phyloP scores from a whole-genome alignment of 345 rosid genomes.

The Luvunga scandens region DNA sequence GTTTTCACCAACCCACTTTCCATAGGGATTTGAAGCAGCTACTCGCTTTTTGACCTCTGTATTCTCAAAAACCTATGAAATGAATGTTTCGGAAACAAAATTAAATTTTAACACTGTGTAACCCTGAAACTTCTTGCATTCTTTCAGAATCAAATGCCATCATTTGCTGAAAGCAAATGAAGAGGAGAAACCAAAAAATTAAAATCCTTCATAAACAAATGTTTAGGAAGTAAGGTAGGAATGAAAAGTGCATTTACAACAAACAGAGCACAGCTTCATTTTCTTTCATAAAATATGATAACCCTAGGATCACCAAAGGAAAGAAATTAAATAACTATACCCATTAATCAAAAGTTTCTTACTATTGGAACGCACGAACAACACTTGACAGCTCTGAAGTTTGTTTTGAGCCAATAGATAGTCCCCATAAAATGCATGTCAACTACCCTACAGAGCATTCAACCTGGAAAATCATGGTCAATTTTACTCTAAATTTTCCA shows the following conservation, averaged over 20 bases:
- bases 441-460: conserved; percentile 3
- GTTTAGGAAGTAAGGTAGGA: not conserved
- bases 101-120: not conserved
- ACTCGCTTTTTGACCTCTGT: conserved; percentile 87
- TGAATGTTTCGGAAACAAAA: conserved; percentile 8
- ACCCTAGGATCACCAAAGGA: not conserved
- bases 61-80: conserved; percentile 85
- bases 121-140: not conserved
- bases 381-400: not conserved
- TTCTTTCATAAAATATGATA: not conserved
- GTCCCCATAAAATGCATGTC: conserved; percentile 1
- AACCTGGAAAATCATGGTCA: not conserved
- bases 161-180: not conserved
- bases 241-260: not conserved
- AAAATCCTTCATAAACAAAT: not conserved
- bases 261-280: not conserved
- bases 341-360: not conserved
- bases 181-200: not conserved
- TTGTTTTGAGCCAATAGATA: not conserved
- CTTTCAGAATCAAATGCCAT: not conserved
- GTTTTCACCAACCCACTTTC: conserved; percentile 85
- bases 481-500: not conserved
- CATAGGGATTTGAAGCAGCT: conserved; percentile 77
- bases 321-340: not conserved
- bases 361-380: not conserved